Evolutionary conservation across 441 rosid species (phyloP).

Genomic region (Breynia disticha): DNA sequence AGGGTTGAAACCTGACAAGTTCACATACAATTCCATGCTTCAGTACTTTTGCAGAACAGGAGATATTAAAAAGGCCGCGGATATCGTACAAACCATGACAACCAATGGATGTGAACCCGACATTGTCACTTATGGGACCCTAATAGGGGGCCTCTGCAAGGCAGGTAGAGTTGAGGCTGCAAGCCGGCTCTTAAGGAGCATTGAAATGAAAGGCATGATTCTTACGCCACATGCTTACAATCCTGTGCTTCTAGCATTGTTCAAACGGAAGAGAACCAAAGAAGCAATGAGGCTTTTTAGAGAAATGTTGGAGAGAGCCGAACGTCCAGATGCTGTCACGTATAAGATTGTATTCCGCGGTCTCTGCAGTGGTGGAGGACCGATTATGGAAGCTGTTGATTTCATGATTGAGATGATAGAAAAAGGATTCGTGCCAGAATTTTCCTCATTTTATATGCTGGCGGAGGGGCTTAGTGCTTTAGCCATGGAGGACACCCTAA

Average conservation of each 20-base stretch:
- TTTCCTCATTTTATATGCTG: constrained; percentile 64
- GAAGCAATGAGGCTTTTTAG: constrained; percentile 79
- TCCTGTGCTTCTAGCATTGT: constrained; percentile 73
- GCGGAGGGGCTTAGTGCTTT: constrained; percentile 78
- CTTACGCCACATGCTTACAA: constrained; percentile 72
- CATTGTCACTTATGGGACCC: constrained; percentile 73
- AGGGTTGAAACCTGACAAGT: constrained; percentile 77
- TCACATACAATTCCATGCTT: constrained; percentile 77
- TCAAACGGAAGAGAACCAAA: constrained; percentile 41
- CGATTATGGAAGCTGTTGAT: constrained; percentile 80
- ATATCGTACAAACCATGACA: constrained; percentile 72
- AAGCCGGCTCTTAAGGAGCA: constrained; percentile 52
- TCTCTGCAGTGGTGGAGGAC: constrained; percentile 73
- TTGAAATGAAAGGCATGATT: constrained; percentile 70
- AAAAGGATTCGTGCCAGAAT: constrained; percentile 70
- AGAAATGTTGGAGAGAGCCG: constrained; percentile 63
- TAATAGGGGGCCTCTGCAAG: constrained; percentile 76
- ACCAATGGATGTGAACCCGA: constrained; percentile 73
- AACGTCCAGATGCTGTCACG: constrained; percentile 53
- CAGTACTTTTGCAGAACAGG: constrained; percentile 65
- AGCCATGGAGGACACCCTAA: constrained; percentile 60
- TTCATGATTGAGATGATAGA: constrained; percentile 64
- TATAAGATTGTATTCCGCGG: constrained; percentile 73
- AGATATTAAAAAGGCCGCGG: constrained; percentile 75
- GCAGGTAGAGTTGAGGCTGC: constrained; percentile 77